phyloP scores from a whole-genome alignment of 192 early-diverging fungal species.

The Coemansia reversa region DNA sequence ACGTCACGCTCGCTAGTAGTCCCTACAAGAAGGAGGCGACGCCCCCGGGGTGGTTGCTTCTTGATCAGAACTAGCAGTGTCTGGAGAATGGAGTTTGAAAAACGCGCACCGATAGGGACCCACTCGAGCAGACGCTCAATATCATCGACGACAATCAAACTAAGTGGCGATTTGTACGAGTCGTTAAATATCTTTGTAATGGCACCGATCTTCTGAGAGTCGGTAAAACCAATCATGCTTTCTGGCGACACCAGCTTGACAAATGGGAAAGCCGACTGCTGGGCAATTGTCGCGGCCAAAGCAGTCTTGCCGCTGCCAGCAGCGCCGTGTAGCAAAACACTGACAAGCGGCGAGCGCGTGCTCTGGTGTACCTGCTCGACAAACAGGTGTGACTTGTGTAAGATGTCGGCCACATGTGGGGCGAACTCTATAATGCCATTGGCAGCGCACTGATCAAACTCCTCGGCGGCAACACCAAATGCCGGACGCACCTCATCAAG shows the following conservation, averaged over 20 bases:
- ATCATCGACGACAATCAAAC: constrained; percentile 91
- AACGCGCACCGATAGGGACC: constrained; percentile 92
- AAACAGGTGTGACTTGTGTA: constrained; percentile 60
- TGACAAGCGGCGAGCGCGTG: constrained; percentile 85
- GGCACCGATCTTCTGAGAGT: constrained; percentile 76
- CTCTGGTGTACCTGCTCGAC: constrained; percentile 77
- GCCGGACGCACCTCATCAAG: constrained; percentile 91
- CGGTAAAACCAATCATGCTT: constrained; percentile 87
- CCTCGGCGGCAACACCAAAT: constrained; percentile 91
- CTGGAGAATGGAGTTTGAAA: constrained; percentile 91
- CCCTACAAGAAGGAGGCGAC: constrained; percentile 83
- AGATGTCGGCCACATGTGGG: constrained; percentile 59
- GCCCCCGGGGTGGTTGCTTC: constrained; percentile 82
- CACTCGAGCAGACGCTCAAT: constrained; percentile 94
- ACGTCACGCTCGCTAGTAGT: constrained; percentile 82
- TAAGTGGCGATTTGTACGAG: constrained; percentile 93
- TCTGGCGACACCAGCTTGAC: constrained; percentile 97
- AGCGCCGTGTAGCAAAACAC: constrained; percentile 83
- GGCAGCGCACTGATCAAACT: constrained; percentile 78
- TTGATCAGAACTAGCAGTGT: constrained; percentile 91
- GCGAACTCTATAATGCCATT: constrained; percentile 87
- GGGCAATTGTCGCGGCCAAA: constrained; percentile 92
- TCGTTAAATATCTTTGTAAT: constrained; percentile 97
- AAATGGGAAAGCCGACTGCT: constrained; percentile 89
- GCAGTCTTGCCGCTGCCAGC: constrained; percentile 92